phyloP scores from a whole-genome alignment of 768 basidiomycete genomes.

The Erythrobasidium yunnanense region DNA sequence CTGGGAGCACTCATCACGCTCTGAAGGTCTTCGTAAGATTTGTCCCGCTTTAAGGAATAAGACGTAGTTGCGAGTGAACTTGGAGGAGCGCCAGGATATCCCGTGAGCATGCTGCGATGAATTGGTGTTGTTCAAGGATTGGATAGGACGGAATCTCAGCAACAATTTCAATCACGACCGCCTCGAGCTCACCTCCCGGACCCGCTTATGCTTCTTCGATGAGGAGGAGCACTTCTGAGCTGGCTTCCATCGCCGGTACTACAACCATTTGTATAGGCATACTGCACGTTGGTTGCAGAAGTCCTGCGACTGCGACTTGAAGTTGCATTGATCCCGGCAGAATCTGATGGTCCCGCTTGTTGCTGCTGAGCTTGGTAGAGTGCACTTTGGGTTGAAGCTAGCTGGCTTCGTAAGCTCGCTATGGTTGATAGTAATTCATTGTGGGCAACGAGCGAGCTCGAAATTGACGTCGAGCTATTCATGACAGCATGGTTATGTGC shows the following conservation, averaged over 20 bases:
- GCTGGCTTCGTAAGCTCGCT: not conserved
- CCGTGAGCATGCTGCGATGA: not conserved
- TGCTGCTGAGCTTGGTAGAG: not conserved
- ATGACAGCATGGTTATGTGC: too few species aligned
- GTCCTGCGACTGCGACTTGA: not conserved
- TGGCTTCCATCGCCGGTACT: too few species aligned
- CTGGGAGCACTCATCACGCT: slow-evolving; percentile 12
- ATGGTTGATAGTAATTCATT: not conserved
- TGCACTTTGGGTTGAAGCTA: not conserved
- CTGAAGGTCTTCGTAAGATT: slow-evolving; percentile 14
- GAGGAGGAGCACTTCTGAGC: too few species aligned
- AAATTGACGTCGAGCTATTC: not conserved
- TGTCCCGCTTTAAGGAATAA: slow-evolving; percentile 8
- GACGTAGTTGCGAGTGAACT: slow-evolving; percentile 6
- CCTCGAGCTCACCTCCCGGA: not conserved
- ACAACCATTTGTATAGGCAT: not conserved
- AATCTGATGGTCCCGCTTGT: too few species aligned
- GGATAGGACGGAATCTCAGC: too few species aligned
- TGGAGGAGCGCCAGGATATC: slow-evolving; percentile 16
- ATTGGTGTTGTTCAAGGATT: not conserved
- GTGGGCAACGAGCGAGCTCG: not conserved
- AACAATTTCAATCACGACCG: not conserved
- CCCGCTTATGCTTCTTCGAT: not conserved
- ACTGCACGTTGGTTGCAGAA: not conserved
- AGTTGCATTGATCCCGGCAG: not conserved